These are phyloP conservation scores for Eutrema yunnanense DNA, from an alignment of 345 rosid genomes.

Conservation along the genomic window DNA sequence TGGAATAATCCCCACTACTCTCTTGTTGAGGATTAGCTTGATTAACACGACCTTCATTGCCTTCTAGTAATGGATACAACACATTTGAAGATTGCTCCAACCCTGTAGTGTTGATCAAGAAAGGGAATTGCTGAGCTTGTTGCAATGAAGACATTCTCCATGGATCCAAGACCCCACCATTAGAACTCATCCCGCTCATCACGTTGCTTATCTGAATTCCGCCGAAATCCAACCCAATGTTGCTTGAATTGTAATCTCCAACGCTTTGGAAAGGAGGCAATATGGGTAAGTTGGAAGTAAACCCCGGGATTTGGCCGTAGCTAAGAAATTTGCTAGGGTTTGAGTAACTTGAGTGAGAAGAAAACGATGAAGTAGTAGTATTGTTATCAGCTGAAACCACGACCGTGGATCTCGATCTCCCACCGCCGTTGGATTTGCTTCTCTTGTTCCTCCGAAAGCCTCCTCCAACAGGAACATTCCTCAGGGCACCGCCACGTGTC, in stretches of 20 bases:
- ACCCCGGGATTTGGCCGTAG: conserved; percentile 12
- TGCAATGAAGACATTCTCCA: conserved; percentile 29
- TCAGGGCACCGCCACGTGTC: conserved; percentile 78
- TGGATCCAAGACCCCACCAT: conserved; percentile 16
- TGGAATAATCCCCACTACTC: not conserved
- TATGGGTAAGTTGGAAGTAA: conserved; percentile 14
- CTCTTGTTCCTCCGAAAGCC: conserved; percentile 79
- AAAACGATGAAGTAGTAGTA: conserved; percentile 4
- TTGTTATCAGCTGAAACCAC: conserved; percentile 18
- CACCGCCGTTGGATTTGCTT: conserved; percentile 33
- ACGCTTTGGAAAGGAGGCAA: conserved; percentile 20
- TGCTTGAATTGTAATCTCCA: conserved; percentile 24
- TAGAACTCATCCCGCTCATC: conserved; percentile 15
- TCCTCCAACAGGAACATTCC: conserved; percentile 85
- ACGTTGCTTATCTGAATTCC: conserved; percentile 14
- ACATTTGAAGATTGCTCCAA: conserved; percentile 19
- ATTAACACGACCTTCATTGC: not conserved
- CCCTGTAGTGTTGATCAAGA: conserved; percentile 17
- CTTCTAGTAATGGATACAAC: conserved; percentile 20
- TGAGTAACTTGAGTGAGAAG: conserved; percentile 31
- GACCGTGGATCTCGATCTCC: conserved; percentile 22
- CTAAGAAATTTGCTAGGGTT: conserved; percentile 29
- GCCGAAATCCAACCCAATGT: conserved; percentile 24
- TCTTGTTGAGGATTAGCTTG: conserved; percentile 16
- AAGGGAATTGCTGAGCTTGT: conserved; percentile 30